phyloP scores from a whole-genome alignment of 805 yeast genomes.

The Spathaspora girioi region DNA sequence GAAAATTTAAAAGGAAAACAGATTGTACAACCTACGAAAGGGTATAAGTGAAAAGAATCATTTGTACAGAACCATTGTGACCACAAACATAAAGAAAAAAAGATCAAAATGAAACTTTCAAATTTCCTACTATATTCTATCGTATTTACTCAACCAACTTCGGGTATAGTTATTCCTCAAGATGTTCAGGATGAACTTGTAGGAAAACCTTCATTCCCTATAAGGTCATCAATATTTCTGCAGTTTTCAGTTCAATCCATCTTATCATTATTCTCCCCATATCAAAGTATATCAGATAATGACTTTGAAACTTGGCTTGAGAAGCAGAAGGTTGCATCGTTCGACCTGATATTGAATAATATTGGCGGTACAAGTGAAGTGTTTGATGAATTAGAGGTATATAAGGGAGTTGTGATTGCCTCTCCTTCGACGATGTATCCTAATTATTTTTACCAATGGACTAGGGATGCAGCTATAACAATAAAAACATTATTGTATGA shows the following conservation, averaged over 20 bases:
- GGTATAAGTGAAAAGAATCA: background rate
- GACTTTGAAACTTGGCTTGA: conserved; percentile 50
- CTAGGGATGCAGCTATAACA: conserved; percentile 84
- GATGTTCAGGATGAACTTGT: background rate
- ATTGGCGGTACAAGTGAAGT: conserved; percentile 49
- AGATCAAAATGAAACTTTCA: background rate
- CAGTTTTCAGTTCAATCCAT: background rate
- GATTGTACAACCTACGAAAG: background rate
- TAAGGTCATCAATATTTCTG: background rate
- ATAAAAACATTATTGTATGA: conserved; percentile 47
- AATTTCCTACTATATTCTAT: background rate
- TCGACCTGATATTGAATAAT: conserved; percentile 47
- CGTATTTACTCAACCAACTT: background rate
- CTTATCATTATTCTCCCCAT: background rate
- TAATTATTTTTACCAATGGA: conserved; percentile 87
- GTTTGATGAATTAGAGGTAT: conserved; percentile 30
- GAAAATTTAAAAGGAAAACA: background rate
- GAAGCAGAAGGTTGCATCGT: conserved; percentile 38
- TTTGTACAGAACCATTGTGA: background rate
- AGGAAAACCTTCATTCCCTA: background rate
- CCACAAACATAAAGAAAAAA: background rate
- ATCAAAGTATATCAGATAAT: background rate
- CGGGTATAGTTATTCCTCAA: conserved; percentile 1
- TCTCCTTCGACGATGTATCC: conserved; percentile 73
- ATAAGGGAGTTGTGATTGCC: conserved; percentile 76